Evolutionary conservation across 2,329 filamentous ascomycete species (phyloP).

Genomic region (Calonectria pseudoturangicola): DNA sequence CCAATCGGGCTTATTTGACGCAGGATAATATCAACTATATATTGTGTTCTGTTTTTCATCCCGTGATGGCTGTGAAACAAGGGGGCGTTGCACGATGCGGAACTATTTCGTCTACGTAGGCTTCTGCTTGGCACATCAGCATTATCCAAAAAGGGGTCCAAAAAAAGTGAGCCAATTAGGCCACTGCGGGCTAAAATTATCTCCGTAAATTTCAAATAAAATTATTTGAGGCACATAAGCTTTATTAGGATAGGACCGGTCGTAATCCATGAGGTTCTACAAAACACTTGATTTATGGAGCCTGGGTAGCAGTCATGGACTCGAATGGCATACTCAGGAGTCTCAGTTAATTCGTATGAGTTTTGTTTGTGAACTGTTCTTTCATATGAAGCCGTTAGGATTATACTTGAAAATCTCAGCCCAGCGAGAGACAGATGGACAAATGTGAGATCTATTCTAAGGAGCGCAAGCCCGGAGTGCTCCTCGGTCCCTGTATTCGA

Average conservation of each 20-base stretch:
- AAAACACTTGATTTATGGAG: background rate
- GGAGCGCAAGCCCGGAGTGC: no score
- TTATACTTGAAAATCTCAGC: no score
- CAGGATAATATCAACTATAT: background rate
- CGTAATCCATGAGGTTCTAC: background rate
- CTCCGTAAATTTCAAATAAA: background rate
- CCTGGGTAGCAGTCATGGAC: no score
- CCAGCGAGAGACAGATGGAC: no score
- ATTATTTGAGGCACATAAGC: no score
- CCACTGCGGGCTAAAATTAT: background rate
- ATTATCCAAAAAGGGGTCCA: no score
- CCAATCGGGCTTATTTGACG: background rate
- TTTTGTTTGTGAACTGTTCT: no score
- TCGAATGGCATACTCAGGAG: background rate
- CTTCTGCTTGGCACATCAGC: background rate
- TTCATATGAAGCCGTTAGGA: no score
- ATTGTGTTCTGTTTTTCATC: background rate
- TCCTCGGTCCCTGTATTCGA: no score
- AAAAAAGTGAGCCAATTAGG: background rate
- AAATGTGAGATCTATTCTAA: no score
- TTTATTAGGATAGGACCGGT: background rate
- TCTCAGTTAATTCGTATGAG: background rate
- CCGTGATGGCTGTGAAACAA: background rate
- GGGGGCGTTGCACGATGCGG: background rate
- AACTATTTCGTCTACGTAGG: background rate